Evolutionary conservation across 2,329 filamentous ascomycete genomes (phyloP).

Genomic region (Verticillium albo-atrum): DNA sequence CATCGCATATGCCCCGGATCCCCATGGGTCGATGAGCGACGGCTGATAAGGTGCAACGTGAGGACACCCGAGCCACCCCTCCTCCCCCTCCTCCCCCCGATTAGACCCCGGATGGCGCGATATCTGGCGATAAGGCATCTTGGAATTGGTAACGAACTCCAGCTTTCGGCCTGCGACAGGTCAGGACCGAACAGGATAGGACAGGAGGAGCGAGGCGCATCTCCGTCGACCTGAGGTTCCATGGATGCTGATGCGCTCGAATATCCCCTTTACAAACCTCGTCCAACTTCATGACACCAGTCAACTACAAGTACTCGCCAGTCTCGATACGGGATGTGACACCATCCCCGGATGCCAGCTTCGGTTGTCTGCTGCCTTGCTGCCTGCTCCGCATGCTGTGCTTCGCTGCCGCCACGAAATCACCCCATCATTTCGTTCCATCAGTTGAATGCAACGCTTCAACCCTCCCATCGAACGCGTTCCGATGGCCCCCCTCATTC

Average conservation of each 20-base stretch:
- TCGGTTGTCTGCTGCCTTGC: not conserved
- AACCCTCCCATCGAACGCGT: not conserved
- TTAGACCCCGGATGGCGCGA: not conserved
- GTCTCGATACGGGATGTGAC: not conserved
- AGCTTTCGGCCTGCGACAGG: not conserved
- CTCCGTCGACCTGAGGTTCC: not conserved
- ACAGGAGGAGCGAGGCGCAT: not conserved
- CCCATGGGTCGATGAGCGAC: no score
- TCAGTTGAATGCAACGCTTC: not conserved
- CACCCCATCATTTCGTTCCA: not conserved
- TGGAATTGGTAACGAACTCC: not conserved
- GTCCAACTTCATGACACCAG: not conserved
- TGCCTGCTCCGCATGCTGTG: not conserved
- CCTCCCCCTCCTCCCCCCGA: not conserved
- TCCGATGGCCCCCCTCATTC: not conserved
- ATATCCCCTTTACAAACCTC: not conserved
- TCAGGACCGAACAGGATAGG: not conserved
- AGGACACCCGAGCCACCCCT: no score
- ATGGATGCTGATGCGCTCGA: not conserved
- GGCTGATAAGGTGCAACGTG: no score
- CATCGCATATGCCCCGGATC: no score
- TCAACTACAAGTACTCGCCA: not conserved
- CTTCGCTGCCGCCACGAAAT: not conserved
- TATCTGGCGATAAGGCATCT: not conserved
- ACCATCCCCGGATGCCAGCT: not conserved